Evolutionary conservation across 1,284 basidiomycete genomes (phyloP).

Genomic region (Sanghuangporus weigelae): DNA sequence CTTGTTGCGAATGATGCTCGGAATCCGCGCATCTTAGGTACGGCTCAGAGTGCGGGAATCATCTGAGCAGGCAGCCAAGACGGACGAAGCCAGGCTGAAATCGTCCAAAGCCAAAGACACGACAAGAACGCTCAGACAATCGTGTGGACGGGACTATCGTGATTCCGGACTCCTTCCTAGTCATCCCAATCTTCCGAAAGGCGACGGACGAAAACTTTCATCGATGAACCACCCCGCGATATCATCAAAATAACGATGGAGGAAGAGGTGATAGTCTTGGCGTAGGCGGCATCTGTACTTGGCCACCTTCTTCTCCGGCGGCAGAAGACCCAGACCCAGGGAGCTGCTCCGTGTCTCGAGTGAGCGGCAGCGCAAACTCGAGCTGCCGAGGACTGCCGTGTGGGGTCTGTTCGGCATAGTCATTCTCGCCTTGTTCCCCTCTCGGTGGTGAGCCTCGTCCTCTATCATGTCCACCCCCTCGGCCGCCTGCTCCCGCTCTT

Average conservation of each 20-base stretch:
- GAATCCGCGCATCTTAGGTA: background rate
- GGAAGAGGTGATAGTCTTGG: slow-evolving; percentile 9
- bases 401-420: background rate
- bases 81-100: no score
- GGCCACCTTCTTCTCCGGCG: background rate
- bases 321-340: background rate
- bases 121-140: no score
- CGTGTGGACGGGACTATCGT: no score
- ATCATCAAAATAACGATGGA: slow-evolving; percentile 1
- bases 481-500: background rate
- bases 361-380: background rate
- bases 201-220: background rate
- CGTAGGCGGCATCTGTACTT: slow-evolving; percentile 13
- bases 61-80: no score
- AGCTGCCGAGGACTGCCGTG: slow-evolving; percentile 8
- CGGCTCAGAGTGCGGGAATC: no score
- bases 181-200: background rate
- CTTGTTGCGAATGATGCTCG: background rate
- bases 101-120: no score
- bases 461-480: background rate
- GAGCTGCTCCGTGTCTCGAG: background rate
- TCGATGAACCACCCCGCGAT: background rate
- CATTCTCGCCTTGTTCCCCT: background rate
- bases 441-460: background rate
- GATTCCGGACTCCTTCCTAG: background rate